Evolutionary conservation across 352 stramenopile genomes (phyloP).

Genomic region (Globisporangium megalacanthum): DNA sequence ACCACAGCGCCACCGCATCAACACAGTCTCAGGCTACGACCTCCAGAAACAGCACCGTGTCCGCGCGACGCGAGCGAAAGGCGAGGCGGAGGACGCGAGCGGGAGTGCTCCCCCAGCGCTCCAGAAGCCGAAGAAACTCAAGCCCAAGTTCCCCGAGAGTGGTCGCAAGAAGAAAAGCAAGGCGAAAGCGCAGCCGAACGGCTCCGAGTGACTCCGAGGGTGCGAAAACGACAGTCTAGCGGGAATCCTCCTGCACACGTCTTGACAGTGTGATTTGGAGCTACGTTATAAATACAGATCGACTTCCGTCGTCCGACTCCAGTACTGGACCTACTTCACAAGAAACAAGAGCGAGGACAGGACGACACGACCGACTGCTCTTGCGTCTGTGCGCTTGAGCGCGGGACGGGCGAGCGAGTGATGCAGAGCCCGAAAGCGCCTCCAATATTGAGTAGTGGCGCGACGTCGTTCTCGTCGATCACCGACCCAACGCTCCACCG

Average conservation of each 20-base stretch:
- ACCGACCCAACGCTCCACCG: slow-evolving; percentile 59
- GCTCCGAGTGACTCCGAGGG: not conserved
- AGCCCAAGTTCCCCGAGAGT: not conserved
- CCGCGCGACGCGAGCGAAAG: slow-evolving; percentile 19
- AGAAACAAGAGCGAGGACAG: too few relatives aligned
- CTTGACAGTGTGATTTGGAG: too few relatives aligned
- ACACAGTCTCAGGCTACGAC: slow-evolving; percentile 83
- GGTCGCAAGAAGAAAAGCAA: slow-evolving; percentile 8
- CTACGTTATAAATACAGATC: not conserved
- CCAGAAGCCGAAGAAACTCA: not conserved
- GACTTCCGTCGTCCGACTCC: too few relatives aligned
- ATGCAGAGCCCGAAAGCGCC: slow-evolving; percentile 10
- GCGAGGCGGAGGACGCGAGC: not conserved
- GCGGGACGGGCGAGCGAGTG: not conserved
- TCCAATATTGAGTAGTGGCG: slow-evolving; percentile 1
- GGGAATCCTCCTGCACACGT: too few relatives aligned
- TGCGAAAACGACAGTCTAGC: too few relatives aligned
- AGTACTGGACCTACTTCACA: too few relatives aligned
- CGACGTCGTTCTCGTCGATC: slow-evolving; percentile 40
- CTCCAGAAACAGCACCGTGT: slow-evolving; percentile 77
- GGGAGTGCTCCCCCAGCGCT: not conserved
- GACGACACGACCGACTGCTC: too few relatives aligned
- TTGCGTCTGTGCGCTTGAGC: not conserved
- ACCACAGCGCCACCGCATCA: slow-evolving; percentile 66
- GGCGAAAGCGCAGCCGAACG: not conserved